phyloP scores from a whole-genome alignment of 805 yeast genomes.

The Candida maltosa region DNA sequence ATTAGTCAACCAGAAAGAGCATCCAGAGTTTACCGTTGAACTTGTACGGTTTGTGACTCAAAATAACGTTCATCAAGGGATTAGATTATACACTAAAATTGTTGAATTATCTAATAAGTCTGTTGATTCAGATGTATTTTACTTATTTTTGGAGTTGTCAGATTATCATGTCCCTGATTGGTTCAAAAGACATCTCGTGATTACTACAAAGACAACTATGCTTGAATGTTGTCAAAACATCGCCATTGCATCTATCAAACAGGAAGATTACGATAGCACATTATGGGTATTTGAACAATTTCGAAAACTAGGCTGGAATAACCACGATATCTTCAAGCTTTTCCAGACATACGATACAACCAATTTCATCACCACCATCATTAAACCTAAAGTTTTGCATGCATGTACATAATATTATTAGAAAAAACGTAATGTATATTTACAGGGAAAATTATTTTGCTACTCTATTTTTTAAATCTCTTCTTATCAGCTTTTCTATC shows the following conservation, averaged over 20 bases:
- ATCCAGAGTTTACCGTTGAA: too few relatives aligned
- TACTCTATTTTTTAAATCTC: constrained; percentile 21
- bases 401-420: neutral
- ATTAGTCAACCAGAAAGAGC: too few relatives aligned
- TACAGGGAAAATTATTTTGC: neutral
- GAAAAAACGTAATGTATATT: neutral
- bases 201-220: too few relatives aligned
- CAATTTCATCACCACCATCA: neutral
- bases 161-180: too few relatives aligned
- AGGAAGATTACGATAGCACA: constrained; percentile 18
- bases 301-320: constrained; percentile 21
- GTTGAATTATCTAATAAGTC: too few relatives aligned
- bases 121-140: too few relatives aligned
- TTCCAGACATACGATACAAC: constrained; percentile 1
- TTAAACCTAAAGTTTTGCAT: constrained; percentile 1
- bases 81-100: too few relatives aligned
- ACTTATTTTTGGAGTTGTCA: too few relatives aligned
- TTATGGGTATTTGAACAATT: constrained; percentile 31
- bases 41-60: too few relatives aligned
- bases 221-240: constrained; percentile 20
- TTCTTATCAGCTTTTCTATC: constrained; percentile 46
- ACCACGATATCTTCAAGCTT: neutral
- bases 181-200: too few relatives aligned
- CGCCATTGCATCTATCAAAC: constrained; percentile 18
- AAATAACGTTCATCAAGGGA: too few relatives aligned